Evolutionary conservation across 352 stramenopile genomes (phyloP).

Genomic region (Globisporangium perplexum): DNA sequence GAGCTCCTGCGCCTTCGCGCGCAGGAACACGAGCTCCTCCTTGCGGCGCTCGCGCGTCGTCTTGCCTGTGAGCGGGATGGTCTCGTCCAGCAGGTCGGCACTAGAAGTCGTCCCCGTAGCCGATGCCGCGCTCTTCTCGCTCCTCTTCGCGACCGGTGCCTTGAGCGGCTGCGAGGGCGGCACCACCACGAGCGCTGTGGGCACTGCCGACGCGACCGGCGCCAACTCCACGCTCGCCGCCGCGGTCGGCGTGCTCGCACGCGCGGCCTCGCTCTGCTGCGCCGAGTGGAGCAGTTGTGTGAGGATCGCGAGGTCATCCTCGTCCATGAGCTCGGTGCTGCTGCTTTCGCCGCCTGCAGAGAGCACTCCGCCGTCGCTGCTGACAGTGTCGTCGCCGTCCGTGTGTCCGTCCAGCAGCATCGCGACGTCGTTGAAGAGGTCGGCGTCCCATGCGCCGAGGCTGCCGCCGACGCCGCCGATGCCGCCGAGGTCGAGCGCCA

Average conservation of each 20-base stretch:
- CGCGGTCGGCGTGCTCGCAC: not conserved
- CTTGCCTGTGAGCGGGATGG: slow-evolving; percentile 9
- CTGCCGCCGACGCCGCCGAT: not conserved
- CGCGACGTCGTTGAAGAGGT: slow-evolving; percentile 9
- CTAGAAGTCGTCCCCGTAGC: not conserved
- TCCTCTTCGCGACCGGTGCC: not conserved
- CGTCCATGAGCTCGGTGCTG: slow-evolving; percentile 3
- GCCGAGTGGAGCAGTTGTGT: slow-evolving; percentile 8
- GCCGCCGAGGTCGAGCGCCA: not conserved
- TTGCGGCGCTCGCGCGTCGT: slow-evolving; percentile 18
- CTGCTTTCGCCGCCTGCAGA: slow-evolving; percentile 2
- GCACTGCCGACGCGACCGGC: not conserved
- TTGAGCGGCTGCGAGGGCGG: not conserved
- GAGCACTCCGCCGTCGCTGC: not conserved
- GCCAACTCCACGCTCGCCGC: not conserved
- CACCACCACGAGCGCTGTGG: not conserved
- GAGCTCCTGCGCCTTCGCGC: slow-evolving; percentile 20
- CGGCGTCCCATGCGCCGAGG: slow-evolving; percentile 8
- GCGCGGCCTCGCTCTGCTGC: not conserved
- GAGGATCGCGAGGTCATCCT: slow-evolving; percentile 12
- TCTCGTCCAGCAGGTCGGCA: too few relatives aligned
- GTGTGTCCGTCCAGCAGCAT: not conserved
- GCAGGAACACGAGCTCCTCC: slow-evolving; percentile 25
- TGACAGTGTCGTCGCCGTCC: slow-evolving; percentile 1
- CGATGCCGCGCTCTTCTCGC: not conserved